A percentile compares a stretch with the other conserved stretches of the same genome.
These are phyloP conservation scores for Penicillium aurantiogriseum DNA, from an alignment of 2,329 filamentous ascomycete genomes.

Conservation along the genomic window DNA sequence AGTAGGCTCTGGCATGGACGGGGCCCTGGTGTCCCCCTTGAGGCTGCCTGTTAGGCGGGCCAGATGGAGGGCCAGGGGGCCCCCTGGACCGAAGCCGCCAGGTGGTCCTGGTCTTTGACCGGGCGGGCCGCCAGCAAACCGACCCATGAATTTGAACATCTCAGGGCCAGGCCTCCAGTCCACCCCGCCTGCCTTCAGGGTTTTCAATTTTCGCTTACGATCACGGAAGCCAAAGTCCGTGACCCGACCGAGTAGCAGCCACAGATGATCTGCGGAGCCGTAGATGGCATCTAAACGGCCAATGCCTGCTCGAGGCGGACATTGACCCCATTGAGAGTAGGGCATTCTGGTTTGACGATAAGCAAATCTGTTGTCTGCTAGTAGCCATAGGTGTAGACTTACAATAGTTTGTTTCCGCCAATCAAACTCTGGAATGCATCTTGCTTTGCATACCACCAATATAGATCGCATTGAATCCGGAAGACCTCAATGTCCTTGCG, in stretches of 20 bases:
- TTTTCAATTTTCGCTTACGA: slow-evolving; percentile 71
- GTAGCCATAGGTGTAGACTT: slow-evolving; percentile 43
- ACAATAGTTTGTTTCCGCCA: slow-evolving; percentile 83
- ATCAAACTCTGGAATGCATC: slow-evolving; percentile 88
- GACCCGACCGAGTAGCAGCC: slow-evolving; percentile 76
- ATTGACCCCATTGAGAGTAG: slow-evolving; percentile 78
- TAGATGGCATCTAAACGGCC: slow-evolving; percentile 77
- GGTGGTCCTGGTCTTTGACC: slow-evolving; percentile 13
- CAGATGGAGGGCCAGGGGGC: slow-evolving; percentile 11
- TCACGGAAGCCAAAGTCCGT: slow-evolving; percentile 77
- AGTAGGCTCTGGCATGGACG: not conserved
- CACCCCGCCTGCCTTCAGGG: slow-evolving; percentile 59
- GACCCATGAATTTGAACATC: slow-evolving; percentile 43
- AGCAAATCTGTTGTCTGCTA: slow-evolving; percentile 19
- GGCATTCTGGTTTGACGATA: slow-evolving; percentile 61
- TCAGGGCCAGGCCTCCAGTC: slow-evolving; percentile 55
- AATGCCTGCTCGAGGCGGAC: slow-evolving; percentile 77
- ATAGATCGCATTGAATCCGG: slow-evolving; percentile 79
- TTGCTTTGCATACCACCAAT: slow-evolving; percentile 96
- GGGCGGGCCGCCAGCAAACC: slow-evolving; percentile 23
- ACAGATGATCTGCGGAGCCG: slow-evolving; percentile 83
- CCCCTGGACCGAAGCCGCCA: slow-evolving; percentile 11
- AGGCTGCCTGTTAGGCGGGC: slow-evolving; percentile 12
- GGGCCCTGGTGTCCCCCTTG: slow-evolving; percentile 6
- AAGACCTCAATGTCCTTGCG: slow-evolving; percentile 71